phyloP scores from a whole-genome alignment of 1,284 basidiomycete genomes.

The Leccinum pseudoinsigne region DNA sequence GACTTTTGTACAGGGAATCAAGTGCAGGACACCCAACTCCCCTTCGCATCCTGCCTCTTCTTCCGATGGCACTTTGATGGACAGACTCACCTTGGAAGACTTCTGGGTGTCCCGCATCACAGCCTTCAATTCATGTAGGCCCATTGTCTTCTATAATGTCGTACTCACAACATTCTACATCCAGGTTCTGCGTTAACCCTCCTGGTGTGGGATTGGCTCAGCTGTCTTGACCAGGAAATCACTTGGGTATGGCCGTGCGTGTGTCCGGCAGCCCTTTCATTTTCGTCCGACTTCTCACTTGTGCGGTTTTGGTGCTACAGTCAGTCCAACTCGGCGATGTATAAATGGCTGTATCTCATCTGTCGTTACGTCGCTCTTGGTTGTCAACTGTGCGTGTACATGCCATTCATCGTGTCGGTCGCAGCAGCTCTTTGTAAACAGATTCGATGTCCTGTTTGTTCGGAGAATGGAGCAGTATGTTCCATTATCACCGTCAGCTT shows the following conservation, averaged over 20 bases:
- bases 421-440: not conserved
- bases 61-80: conserved; percentile 7
- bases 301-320: conserved; percentile 1
- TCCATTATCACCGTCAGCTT: conserved; percentile 1
- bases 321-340: not conserved
- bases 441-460: conserved; percentile 9
- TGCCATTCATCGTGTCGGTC: not conserved
- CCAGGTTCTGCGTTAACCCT: conserved; percentile 10
- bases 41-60: not conserved
- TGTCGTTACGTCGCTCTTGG: conserved; percentile 13
- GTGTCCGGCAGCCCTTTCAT: not conserved
- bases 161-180: not conserved
- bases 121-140: conserved; percentile 15
- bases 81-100: conserved; percentile 3
- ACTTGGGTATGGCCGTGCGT: conserved; percentile 16
- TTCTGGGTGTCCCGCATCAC: conserved; percentile 12
- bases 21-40: not conserved
- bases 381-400: conserved; percentile 11
- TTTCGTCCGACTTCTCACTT: not conserved
- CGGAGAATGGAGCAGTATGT: conserved; percentile 11
- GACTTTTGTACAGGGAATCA: conserved; percentile 1
- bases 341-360: conserved; percentile 16
- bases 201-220: conserved; percentile 15
- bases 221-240: conserved; percentile 15
- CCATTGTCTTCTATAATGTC: not conserved